Conservation (phyloP, 2,329 filamentous ascomycete genomes). For the Apiospora aurea region DNA sequence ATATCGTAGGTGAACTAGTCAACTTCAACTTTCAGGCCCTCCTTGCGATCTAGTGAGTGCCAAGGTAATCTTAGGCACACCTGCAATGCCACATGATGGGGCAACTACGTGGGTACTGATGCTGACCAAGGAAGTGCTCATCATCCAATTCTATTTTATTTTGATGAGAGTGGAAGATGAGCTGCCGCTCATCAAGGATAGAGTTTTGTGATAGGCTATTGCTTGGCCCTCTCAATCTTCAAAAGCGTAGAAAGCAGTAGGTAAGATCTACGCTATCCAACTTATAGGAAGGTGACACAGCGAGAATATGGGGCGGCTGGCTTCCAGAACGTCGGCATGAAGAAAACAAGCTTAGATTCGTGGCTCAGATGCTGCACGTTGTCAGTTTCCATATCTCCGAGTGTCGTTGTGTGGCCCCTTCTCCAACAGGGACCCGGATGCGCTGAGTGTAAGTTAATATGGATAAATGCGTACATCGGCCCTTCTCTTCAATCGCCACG, state of each 20-base stretch:
- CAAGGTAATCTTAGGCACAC: not conserved
- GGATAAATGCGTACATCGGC: not conserved
- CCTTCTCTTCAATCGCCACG: conserved; percentile 1
- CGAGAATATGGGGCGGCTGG: not conserved
- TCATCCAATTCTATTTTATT: too few relatives aligned
- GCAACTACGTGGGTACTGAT: not conserved
- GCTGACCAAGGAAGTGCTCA: too few relatives aligned
- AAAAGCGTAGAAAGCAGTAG: too few relatives aligned
- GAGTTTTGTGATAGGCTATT: not conserved
- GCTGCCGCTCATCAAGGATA: not conserved
- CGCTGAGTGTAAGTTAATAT: not conserved
- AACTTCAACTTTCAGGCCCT: too few relatives aligned
- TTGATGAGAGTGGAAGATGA: not conserved
- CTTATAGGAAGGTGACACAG: conserved; percentile 6
- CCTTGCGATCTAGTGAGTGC: too few relatives aligned
- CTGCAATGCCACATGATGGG: not conserved
- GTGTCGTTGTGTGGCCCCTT: not conserved
- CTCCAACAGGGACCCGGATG: not conserved
- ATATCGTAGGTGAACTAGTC: too few relatives aligned
- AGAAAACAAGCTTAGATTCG: not conserved
- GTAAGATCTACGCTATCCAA: too few relatives aligned
- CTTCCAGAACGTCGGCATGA: not conserved
- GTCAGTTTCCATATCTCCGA: not conserved
- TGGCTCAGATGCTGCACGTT: not conserved
- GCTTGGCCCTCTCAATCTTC: not conserved